Conservation (phyloP, 1,284 basidiomycete species). For the Agroathelia rolfsii region DNA sequence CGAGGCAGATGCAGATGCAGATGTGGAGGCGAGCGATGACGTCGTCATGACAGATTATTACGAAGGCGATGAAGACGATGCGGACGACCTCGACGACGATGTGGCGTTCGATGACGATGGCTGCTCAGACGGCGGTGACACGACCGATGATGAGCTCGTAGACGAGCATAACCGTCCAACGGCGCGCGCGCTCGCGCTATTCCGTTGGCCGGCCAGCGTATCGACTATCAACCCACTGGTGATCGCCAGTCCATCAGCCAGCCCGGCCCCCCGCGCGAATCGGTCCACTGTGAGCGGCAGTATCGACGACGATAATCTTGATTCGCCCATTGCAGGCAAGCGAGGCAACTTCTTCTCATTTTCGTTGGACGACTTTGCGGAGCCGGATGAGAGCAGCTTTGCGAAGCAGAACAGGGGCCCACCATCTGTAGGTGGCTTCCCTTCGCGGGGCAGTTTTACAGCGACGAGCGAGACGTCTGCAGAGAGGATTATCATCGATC, state of each 20-base stretch:
- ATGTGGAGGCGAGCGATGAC: conserved; percentile 32
- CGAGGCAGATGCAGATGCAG: conserved; percentile 30
- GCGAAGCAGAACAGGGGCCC: no score
- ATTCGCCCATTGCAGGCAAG: background rate
- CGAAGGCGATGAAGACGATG: conserved; percentile 18
- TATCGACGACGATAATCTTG: background rate
- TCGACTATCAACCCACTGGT: conserved; percentile 67
- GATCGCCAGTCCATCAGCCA: conserved; percentile 48
- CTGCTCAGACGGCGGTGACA: no score
- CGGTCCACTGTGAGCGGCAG: conserved; percentile 2
- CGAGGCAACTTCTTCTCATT: no score
- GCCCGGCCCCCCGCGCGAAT: conserved; percentile 31
- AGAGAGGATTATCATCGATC: no score
- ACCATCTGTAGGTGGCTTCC: no score
- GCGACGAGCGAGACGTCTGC: no score
- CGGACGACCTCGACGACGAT: conserved; percentile 36
- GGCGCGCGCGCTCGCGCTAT: conserved; percentile 60
- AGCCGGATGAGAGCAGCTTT: no score
- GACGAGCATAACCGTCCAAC: conserved; percentile 63
- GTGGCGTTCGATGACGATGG: conserved; percentile 32
- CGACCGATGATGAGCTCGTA: conserved; percentile 71
- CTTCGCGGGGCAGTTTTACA: no score
- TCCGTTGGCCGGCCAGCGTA: conserved; percentile 49
- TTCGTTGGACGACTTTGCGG: no score
- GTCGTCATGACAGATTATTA: no score